phyloP scores from a whole-genome alignment of 169 alveolate genomes.

The Plasmodium knowlesi region DNA sequence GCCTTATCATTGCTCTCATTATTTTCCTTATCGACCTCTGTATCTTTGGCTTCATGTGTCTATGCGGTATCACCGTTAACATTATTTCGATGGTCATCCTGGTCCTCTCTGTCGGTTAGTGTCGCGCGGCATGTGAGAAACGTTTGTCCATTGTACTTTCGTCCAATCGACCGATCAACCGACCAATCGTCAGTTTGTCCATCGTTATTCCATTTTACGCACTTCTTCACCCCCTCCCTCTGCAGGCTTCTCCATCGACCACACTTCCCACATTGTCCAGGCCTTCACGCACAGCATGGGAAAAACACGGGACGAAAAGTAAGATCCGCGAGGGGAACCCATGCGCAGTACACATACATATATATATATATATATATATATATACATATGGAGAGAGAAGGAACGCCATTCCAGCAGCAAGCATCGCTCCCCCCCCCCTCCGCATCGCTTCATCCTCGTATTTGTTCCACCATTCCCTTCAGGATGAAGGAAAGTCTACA shows the following conservation, averaged over 20 bases:
- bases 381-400: background rate
- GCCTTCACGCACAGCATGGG: slow-evolving; percentile 88
- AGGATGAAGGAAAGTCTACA: slow-evolving; percentile 87
- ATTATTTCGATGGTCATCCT: slow-evolving; percentile 89
- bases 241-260: slow-evolving; percentile 86
- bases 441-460: too few species aligned
- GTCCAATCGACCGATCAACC: too few species aligned
- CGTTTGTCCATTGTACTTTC: too few species aligned
- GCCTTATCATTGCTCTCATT: slow-evolving; percentile 78
- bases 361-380: too few species aligned
- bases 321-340: background rate
- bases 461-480: background rate
- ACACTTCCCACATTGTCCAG: slow-evolving; percentile 88
- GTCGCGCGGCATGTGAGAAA: background rate
- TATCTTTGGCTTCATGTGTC: slow-evolving; percentile 87
- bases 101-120: slow-evolving; percentile 86
- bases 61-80: slow-evolving; percentile 86
- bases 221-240: background rate
- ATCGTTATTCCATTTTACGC: background rate
- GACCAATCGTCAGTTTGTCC: too few species aligned
- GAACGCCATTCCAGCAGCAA: too few species aligned
- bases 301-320: slow-evolving; percentile 79
- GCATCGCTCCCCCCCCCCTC: background rate
- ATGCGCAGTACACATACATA: background rate
- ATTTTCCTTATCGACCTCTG: slow-evolving; percentile 84